These are phyloP conservation scores for Tylopilus sp. DNA, from an alignment of 768 basidiomycete species.

Conservation along the genomic window DNA sequence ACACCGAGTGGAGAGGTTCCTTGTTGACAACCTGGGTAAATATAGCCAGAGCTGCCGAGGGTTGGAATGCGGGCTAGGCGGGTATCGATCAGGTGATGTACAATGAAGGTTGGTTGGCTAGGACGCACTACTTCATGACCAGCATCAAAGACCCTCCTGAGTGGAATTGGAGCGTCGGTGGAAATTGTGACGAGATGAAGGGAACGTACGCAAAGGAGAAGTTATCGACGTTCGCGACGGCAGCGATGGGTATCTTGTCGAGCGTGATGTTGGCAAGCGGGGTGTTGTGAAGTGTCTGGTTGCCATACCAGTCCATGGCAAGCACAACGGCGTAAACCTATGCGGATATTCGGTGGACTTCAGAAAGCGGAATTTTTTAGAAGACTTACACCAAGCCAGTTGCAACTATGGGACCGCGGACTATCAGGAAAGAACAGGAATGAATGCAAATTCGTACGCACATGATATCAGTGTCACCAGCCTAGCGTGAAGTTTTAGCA, in stretches of 20 bases:
- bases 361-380: not conserved
- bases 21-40: slow-evolving; percentile 47
- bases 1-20: slow-evolving; percentile 53
- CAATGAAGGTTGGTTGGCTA: slow-evolving; percentile 30
- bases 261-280: slow-evolving; percentile 56
- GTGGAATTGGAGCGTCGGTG: slow-evolving; percentile 16
- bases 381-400: slow-evolving; percentile 32
- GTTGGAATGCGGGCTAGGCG: slow-evolving; percentile 58
- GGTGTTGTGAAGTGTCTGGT: slow-evolving; percentile 36
- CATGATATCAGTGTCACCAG: slow-evolving; percentile 29
- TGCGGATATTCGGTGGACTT: not conserved
- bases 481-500: slow-evolving; percentile 13
- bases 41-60: slow-evolving; percentile 30
- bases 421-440: not conserved
- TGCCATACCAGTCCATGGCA: slow-evolving; percentile 48
- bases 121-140: slow-evolving; percentile 29
- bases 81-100: slow-evolving; percentile 34
- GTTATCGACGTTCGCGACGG: slow-evolving; percentile 61
- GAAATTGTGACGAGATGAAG: not conserved
- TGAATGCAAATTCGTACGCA: slow-evolving; percentile 7
- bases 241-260: slow-evolving; percentile 47
- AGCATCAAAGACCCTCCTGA: not conserved
- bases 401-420: slow-evolving; percentile 8
- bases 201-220: slow-evolving; percentile 64
- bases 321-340: slow-evolving; percentile 37